These are phyloP conservation scores for Bondarzewia mesenterica DNA, from an alignment of 1,284 basidiomycete genomes.

Conservation along the genomic window DNA sequence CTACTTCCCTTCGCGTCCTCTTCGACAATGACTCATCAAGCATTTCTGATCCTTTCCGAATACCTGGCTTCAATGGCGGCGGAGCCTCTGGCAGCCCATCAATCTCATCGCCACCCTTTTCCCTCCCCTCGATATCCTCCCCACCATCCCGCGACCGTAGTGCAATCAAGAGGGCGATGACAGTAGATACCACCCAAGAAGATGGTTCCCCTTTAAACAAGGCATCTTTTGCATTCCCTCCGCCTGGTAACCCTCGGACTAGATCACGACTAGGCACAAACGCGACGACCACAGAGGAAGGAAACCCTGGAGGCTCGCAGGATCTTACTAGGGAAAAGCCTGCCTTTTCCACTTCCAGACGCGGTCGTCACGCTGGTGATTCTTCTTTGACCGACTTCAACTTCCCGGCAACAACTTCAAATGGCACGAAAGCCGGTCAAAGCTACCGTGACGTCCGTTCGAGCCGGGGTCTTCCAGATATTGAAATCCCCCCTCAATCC, in stretches of 20 bases:
- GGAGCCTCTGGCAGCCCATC: slow-evolving; percentile 16
- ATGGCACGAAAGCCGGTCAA: background rate
- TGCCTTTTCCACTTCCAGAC: background rate
- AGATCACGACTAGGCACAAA: slow-evolving; percentile 24
- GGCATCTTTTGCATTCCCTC: slow-evolving; percentile 46
- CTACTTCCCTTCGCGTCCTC: slow-evolving; percentile 59
- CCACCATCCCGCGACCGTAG: slow-evolving; percentile 18
- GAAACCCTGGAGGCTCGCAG: slow-evolving; percentile 4
- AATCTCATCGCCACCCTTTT: slow-evolving; percentile 10
- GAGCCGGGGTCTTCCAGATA: slow-evolving; percentile 30
- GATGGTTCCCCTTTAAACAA: slow-evolving; percentile 40
- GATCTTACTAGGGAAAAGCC: background rate
- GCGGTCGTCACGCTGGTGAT: background rate
- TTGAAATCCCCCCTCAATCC: slow-evolving; percentile 28
- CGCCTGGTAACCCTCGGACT: slow-evolving; percentile 24
- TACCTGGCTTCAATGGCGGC: slow-evolving; percentile 23
- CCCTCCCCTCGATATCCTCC: slow-evolving; percentile 10
- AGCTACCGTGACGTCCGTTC: slow-evolving; percentile 31
- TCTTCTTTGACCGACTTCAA: background rate
- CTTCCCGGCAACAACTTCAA: slow-evolving; percentile 4
- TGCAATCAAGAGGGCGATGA: slow-evolving; percentile 12
- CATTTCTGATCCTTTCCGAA: slow-evolving; percentile 34
- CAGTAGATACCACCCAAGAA: slow-evolving; percentile 19
- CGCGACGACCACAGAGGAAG: slow-evolving; percentile 15
- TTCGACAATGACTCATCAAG: slow-evolving; percentile 47